These are phyloP conservation scores for Mycena leptocephala DNA, from an alignment of 768 basidiomycete species.

Conservation along the genomic window DNA sequence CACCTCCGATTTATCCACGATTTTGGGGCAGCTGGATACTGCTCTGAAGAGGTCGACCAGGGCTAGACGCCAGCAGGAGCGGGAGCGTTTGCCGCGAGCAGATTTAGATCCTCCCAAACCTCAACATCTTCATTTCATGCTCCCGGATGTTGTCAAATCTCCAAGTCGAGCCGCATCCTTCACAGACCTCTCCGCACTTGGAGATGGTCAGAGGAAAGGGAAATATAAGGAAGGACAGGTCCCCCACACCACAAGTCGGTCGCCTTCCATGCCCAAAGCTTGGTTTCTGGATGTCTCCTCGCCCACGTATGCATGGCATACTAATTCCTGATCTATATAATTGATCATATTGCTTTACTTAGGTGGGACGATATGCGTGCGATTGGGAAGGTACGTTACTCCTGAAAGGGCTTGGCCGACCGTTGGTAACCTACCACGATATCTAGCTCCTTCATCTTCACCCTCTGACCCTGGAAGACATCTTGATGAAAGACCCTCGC, in stretches of 20 bases:
- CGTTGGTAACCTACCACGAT: slow-evolving; percentile 1
- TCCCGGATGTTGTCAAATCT: slow-evolving; percentile 45
- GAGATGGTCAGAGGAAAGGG: slow-evolving; percentile 58
- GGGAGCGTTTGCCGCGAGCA: slow-evolving; percentile 34
- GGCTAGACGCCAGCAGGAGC: slow-evolving; percentile 47
- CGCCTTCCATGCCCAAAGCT: slow-evolving; percentile 61
- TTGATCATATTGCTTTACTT: not conserved
- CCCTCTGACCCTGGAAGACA: slow-evolving; percentile 94
- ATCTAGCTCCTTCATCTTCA: slow-evolving; percentile 87
- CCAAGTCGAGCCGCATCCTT: slow-evolving; percentile 50
- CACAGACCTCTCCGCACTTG: slow-evolving; percentile 43
- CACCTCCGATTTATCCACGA: slow-evolving; percentile 64
- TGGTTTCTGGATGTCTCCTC: slow-evolving; percentile 96
- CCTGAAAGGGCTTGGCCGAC: not conserved
- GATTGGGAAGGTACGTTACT: slow-evolving; percentile 79
- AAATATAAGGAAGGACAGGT: slow-evolving; percentile 56
- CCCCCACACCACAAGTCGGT: not conserved
- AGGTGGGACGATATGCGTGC: slow-evolving; percentile 88
- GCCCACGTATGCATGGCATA: slow-evolving; percentile 62
- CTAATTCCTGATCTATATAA: not conserved
- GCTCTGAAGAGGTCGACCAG: slow-evolving; percentile 60
- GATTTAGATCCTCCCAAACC: slow-evolving; percentile 21
- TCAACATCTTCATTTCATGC: slow-evolving; percentile 52
- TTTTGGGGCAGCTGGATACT: slow-evolving; percentile 67
- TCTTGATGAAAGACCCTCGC: slow-evolving; percentile 90